Conservation (phyloP, 257 asterid species). For the Sherardia arvensis region DNA sequence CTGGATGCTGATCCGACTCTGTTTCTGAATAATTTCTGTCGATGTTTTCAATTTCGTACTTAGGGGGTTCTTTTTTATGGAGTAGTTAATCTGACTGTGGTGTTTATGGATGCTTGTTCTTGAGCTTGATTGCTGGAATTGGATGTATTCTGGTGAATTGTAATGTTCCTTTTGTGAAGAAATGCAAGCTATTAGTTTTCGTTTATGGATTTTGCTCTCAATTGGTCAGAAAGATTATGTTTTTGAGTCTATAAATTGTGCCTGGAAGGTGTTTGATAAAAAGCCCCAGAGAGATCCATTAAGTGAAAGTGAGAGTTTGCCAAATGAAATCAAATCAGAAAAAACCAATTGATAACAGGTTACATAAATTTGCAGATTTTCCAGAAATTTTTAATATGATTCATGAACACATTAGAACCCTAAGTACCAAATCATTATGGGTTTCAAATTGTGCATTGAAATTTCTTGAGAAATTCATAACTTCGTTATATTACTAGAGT, state of each 20-base stretch:
- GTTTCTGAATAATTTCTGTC: not conserved
- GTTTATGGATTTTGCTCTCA: not conserved
- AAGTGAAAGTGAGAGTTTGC: no score
- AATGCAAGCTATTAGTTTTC: not conserved
- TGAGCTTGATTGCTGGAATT: not conserved
- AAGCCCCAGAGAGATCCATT: no score
- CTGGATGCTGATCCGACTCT: not conserved
- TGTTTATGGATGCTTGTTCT: not conserved
- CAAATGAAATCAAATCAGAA: no score
- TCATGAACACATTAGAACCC: no score
- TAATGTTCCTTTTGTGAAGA: not conserved
- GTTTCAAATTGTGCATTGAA: no score
- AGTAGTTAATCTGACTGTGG: not conserved
- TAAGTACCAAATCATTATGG: no score
- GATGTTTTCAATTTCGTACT: not conserved
- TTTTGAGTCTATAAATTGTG: no score
- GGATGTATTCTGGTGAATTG: not conserved
- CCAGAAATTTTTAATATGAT: no score
- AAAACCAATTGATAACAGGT: no score
- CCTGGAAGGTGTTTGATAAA: not conserved
- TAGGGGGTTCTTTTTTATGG: not conserved
- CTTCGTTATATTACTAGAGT: no score
- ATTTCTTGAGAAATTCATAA: no score
- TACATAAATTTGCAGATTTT: no score
- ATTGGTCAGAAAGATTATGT: not conserved